phyloP scores from a whole-genome alignment of 148 eudicot species.

The Chenopodium album region DNA sequence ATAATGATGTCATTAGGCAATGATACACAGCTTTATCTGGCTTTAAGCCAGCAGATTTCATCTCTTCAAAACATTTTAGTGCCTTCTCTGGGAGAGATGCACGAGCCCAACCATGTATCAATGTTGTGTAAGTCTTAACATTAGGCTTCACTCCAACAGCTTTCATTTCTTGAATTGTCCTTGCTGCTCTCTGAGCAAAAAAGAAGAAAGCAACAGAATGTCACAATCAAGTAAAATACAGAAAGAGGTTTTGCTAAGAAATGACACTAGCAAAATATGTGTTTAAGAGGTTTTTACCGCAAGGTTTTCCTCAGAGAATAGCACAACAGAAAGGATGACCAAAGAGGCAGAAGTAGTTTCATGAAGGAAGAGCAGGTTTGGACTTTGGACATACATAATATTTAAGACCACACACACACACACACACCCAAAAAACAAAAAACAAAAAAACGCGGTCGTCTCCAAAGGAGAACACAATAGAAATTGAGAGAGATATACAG shows the following conservation, averaged over 20 bases:
- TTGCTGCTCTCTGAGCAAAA: conserved; percentile 59
- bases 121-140: conserved; percentile 79
- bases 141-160: conserved; percentile 78
- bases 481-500: neutral
- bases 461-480: no score
- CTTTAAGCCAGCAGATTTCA: conserved; percentile 67
- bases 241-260: neutral
- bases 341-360: no score
- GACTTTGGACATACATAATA: no score
- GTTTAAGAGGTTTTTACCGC: no score
- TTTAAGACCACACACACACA: no score
- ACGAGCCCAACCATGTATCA: conserved; percentile 93
- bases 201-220: conserved; percentile 6
- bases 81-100: conserved; percentile 96
- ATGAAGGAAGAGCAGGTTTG: no score
- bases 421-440: no score
- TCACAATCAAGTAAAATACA: neutral
- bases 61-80: conserved; percentile 64
- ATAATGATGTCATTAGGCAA: conserved; percentile 81
- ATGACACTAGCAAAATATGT: neutral
- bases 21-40: conserved; percentile 97
- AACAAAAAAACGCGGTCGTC: no score
- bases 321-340: neutral
- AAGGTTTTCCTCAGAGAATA: neutral
- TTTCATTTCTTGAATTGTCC: conserved; percentile 75